phyloP scores from a whole-genome alignment of 768 basidiomycete genomes.

The Cubamyces sp. region DNA sequence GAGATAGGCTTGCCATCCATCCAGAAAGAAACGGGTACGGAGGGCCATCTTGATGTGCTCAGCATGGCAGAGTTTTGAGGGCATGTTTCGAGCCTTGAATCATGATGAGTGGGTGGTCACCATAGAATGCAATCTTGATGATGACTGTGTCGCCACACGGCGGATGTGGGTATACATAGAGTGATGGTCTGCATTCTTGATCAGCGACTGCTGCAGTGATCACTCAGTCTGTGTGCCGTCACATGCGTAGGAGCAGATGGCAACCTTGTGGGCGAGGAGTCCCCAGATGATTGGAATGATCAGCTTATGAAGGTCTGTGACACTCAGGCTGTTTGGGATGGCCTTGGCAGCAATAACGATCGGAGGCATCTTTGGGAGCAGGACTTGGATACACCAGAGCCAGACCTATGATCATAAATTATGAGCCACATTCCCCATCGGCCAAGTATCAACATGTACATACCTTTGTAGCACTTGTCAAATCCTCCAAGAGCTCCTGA shows the following conservation, averaged over 20 bases:
- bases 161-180: neutral
- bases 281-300: constrained; percentile 29
- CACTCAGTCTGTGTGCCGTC: neutral
- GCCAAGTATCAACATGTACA: too few species aligned
- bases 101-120: constrained; percentile 33
- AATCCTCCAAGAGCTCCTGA: constrained; percentile 14
- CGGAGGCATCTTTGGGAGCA: constrained; percentile 38
- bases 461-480: constrained; percentile 1
- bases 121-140: neutral
- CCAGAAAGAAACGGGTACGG: constrained; percentile 31
- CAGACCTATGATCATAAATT: too few species aligned
- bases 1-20: constrained; percentile 32
- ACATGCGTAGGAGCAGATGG: neutral
- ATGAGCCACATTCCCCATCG: too few species aligned
- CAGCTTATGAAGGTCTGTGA: constrained; percentile 22
- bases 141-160: too few species aligned
- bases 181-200: constrained; percentile 4
- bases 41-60: constrained; percentile 33
- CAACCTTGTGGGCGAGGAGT: neutral
- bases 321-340: constrained; percentile 32
- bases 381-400: constrained; percentile 38
- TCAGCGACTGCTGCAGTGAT: constrained; percentile 23
- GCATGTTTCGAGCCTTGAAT: constrained; percentile 44
- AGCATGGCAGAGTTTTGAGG: constrained; percentile 37
- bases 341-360: constrained; percentile 41